Percentiles rank a stretch among this genome's conserved stretches.
Conservation (phyloP, 2,329 filamentous ascomycete genomes). For the Cercospora berteroae region DNA sequence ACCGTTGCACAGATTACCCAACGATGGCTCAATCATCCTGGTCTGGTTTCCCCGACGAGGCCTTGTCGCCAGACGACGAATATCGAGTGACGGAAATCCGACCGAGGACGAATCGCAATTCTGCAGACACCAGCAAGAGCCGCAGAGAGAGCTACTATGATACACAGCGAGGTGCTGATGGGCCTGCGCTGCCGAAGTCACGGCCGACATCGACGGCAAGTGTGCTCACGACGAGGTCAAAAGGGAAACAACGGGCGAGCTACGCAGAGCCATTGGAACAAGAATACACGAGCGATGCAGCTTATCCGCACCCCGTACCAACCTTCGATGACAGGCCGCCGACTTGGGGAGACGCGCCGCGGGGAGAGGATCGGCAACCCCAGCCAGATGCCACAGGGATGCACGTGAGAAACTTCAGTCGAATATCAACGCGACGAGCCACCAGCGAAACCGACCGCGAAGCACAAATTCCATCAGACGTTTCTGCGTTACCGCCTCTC, state of each 20-base stretch:
- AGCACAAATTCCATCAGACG: slow-evolving; percentile 11
- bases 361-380: slow-evolving; percentile 11
- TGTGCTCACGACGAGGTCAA: slow-evolving; percentile 15
- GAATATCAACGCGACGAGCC: slow-evolving; percentile 17
- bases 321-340: slow-evolving; percentile 8
- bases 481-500: slow-evolving; percentile 22
- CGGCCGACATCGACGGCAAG: slow-evolving; percentile 23
- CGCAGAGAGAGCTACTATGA: slow-evolving; percentile 29
- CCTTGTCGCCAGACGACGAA: slow-evolving; percentile 11
- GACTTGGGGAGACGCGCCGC: slow-evolving; percentile 19
- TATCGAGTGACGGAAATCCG: background rate
- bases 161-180: slow-evolving; percentile 23
- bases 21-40: slow-evolving; percentile 13
- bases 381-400: slow-evolving; percentile 8
- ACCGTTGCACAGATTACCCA: background rate
- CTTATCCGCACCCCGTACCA: slow-evolving; percentile 20
- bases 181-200: slow-evolving; percentile 5
- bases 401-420: slow-evolving; percentile 24
- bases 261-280: slow-evolving; percentile 26
- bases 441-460: slow-evolving; percentile 16
- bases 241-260: slow-evolving; percentile 24
- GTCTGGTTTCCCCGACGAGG: slow-evolving; percentile 5
- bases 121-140: slow-evolving; percentile 25
- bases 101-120: slow-evolving; percentile 9
- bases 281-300: slow-evolving; percentile 23